Evolutionary conservation across 495 filamentous ascomycete genomes (phyloP), one percentile per base, ranked within the genome.

Genomic region (Daldinia childiae): DNA sequence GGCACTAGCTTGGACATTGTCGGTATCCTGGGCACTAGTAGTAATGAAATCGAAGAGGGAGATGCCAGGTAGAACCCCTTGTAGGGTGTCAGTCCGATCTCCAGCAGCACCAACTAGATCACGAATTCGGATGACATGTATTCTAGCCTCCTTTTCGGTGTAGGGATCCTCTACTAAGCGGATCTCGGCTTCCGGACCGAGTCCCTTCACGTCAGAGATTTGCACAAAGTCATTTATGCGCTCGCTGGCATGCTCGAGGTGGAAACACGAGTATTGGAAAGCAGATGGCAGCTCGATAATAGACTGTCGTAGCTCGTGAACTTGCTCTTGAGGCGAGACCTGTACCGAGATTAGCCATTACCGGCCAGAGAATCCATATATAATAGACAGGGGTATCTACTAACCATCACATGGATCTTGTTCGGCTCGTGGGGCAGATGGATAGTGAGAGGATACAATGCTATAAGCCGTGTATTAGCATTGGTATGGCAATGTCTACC

Each of bases 221-320:
- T 97, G 93, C 62, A 95, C 83, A 71, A 94, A 98, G 82, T 99
- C 96, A 78, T 98, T 98, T 84, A 98, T 90, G 48, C 91, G 89
- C 74, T 90, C 81, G 60, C 91, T 91, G 21, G 93, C 88, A 82
- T 92, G 89, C 78, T 98, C 94, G 45, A 99, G 89, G 81, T 98
- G 96, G 85, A 99, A 99, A 84, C 96, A 99, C 43, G 96, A 95
- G 83, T 98, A 98, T 80, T 97, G 94, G 80, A 97, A 91, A 58
- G 94, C 94, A 58, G 90, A 86, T n/a, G 96, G 96, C 54, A 91
- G 85, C 79, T 99, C 96, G 79, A 97, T 91, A 76, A 99, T 91
- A 30, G 95, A 95, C 82, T 98, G 95, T 66, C 96, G 92, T 72
- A 99, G 89, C 84, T 99, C 96, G 80, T 99, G 96, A 52, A 98